Evolutionary conservation across 139 green algal genomes (phyloP).

Genomic region (Pycnococcus provasolii): DNA sequence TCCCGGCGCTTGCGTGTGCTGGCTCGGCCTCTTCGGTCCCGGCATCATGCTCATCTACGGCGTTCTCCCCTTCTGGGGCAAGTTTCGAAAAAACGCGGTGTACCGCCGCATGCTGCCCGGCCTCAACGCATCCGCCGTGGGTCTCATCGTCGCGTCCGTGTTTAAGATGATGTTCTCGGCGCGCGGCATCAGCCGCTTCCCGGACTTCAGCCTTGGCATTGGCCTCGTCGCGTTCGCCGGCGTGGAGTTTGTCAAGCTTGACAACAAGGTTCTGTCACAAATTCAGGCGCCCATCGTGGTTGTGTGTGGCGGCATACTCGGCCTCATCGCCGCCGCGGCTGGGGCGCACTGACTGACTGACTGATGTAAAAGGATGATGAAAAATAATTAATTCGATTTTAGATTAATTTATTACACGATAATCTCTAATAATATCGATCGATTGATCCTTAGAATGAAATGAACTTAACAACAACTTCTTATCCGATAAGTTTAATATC

Average conservation of each 20-base stretch:
- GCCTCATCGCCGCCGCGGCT: conserved; percentile 51
- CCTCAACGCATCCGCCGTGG: conserved; percentile 70
- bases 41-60: conserved; percentile 86
- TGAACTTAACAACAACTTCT: no score
- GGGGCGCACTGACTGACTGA: not conserved
- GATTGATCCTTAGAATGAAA: no score
- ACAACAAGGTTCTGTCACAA: not conserved
- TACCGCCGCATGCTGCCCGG: conserved; percentile 45
- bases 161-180: conserved; percentile 64
- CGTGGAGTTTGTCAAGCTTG: conserved; percentile 9
- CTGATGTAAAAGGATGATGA: no score
- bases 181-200: not conserved
- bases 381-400: no score
- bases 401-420: no score
- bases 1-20: conserved; percentile 10
- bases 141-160: conserved; percentile 73
- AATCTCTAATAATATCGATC: no score
- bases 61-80: conserved; percentile 80
- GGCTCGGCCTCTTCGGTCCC: conserved; percentile 66
- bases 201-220: not conserved
- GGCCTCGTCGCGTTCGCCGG: conserved; percentile 3
- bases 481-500: no score
- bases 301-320: conserved; percentile 49
- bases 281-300: conserved; percentile 55
- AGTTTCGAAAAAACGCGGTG: conserved; percentile 33